Base-by-base conservation (phyloP, 805 yeast species). In the Brettanomyces bruxellensis region DNA sequence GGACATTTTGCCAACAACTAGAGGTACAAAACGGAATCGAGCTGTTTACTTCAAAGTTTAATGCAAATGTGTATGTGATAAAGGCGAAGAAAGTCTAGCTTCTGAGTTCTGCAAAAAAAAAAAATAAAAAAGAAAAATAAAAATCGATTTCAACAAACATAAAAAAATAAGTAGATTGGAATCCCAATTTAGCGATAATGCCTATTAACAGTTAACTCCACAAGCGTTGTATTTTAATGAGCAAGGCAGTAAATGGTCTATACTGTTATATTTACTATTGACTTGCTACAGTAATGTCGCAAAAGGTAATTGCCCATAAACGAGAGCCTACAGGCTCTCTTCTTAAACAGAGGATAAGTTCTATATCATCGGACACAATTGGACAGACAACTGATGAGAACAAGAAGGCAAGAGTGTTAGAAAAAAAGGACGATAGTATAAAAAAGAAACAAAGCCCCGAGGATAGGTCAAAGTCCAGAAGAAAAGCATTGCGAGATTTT, bases 401-500 rank as follows among this genome's bases (percentile, higher is more conserved):
- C 13, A 6, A 7, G n/a, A 35, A 35, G 38, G 23, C n/a, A 7
- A 6, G 22, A 4, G 47, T 24, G 11, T 13, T 14, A 11, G 45
- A 32, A 8, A 30, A 35, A 12, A 38, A 34, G 24, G 22, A 18
- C 9, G 36, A 45, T 9, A 11, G 45, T 34, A 46, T 38, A 8
- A 7, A n/a, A n/a, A 18, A 25, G 13, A 11, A 2, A 13, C 22
- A 38, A 6, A 25, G 40, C 1, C 43, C 47, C 7, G 42, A 46
- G 13, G 43, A 32, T 11, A 38, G 24, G 35, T 11, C 36, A 13
- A 11, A n/a, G 7, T 45, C 58, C 39, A 62, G 74, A 51, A 56
- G 75, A 42, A 61, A 58, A 41, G 74, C 75, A 4, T 54, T 71
- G 40, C 67, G 68, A 50, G 72, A 70, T 40, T 71, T 67, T 54